Conservation (phyloP, 768 basidiomycete species). For the Termitomyces sp. region DNA sequence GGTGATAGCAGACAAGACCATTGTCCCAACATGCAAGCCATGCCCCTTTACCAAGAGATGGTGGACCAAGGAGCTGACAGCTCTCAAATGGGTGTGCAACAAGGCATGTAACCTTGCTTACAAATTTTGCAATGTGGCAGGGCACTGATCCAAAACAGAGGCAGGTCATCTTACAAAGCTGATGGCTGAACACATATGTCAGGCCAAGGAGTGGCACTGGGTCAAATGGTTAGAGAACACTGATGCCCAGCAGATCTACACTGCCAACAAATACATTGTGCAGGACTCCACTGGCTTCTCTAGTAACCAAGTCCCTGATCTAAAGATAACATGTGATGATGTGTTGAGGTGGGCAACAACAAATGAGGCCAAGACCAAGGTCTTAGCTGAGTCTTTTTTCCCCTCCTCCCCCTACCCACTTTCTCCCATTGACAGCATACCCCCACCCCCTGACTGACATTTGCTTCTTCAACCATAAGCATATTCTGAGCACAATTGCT, state of each 20-base stretch:
- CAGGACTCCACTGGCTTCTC: too few species aligned
- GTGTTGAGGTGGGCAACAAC: neutral
- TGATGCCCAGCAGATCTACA: too few species aligned
- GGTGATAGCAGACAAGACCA: neutral
- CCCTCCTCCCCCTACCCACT: neutral
- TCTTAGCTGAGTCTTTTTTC: constrained; percentile 13
- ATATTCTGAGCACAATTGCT: constrained; percentile 1
- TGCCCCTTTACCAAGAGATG: constrained; percentile 13
- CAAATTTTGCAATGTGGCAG: neutral
- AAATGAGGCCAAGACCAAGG: neutral
- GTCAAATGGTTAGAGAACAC: neutral
- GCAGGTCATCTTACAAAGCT: neutral
- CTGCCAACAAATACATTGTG: too few species aligned
- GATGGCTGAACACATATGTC: neutral
- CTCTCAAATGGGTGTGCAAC: neutral
- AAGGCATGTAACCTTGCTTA: neutral
- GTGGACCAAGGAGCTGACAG: too few species aligned
- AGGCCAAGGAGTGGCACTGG: neutral
- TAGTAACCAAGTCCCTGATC: neutral
- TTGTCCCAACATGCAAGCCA: constrained; percentile 2
- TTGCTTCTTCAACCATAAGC: neutral
- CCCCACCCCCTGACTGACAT: neutral
- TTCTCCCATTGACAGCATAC: neutral
- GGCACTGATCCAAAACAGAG: neutral
- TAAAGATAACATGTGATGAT: neutral